phyloP scores from a whole-genome alignment of 495 filamentous ascomycete species.

The Thermothielavioides terrestris region DNA sequence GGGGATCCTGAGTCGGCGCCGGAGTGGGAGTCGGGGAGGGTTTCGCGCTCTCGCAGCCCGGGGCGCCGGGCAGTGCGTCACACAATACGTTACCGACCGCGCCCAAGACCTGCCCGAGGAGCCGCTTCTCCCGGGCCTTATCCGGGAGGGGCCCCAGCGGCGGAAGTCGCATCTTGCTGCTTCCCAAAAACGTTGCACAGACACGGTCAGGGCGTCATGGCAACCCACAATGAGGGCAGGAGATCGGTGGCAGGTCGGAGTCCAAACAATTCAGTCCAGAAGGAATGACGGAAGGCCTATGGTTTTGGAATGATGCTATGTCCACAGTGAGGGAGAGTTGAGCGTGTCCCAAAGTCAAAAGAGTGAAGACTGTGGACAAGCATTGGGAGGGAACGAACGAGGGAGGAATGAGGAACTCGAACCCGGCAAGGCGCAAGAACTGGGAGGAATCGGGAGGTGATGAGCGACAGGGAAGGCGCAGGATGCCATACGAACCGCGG shows the following conservation, averaged over 20 bases:
- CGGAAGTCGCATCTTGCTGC: conserved; percentile 8
- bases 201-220: conserved; percentile 2
- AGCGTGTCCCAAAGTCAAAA: conserved; percentile 4
- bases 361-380: conserved; percentile 11
- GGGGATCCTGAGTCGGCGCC: neutral
- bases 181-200: neutral
- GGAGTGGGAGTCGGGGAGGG: conserved; percentile 1
- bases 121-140: neutral
- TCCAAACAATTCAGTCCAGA: neutral
- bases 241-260: no score
- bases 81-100: conserved; percentile 3
- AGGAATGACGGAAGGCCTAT: neutral
- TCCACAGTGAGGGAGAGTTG: neutral
- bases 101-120: neutral
- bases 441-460: no score
- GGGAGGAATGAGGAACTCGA: neutral
- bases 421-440: neutral
- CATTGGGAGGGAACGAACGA: neutral
- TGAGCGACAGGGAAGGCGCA: no score
- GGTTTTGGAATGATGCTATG: no score
- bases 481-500: no score
- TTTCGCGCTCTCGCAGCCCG: neutral
- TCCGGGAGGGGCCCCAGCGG: neutral
- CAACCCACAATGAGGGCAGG: neutral
- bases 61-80: conserved; percentile 2